Evolutionary conservation across 441 rosid genomes (phyloP), one percentile per base, ranked within the genome.

Genomic region (Aleurites moluccanus): DNA sequence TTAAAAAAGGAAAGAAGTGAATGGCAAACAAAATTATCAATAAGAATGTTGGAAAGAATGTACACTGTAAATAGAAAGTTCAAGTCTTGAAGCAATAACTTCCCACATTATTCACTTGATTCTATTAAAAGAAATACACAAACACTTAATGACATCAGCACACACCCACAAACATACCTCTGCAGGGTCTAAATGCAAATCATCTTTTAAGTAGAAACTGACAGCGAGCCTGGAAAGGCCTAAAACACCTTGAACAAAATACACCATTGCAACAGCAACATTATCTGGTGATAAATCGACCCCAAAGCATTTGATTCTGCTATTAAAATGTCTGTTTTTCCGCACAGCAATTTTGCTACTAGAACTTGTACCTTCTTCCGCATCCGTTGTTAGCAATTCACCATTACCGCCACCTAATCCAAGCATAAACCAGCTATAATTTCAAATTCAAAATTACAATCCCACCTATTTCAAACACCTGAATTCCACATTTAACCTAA

Each of bases 161-260:
- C n/a, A 2, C 20, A 55, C 13, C 28, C 33, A 64, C 18, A 16
- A 28, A 50, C 3, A 38, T 35, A 92, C 99, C 96, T 96, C 99
- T 6, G 99, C 98, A 76, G 99, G 98, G 83, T 96, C 98, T 72
- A 96, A 91, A 86, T 86, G 98, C 84, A 95, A 79, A 80, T 93
- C 97, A 83, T 96, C 98, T 85, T 96, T 96, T 30, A 96, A 72
- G 80, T 93, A 96, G 83, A 92, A 96, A 81, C 86, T 93, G 77
- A 93, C 99, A 64, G 99, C 98, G 6, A 93, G 97, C 77, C 97
- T 87, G 0, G 99, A 78, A 55, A 96, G 97, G 65, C 98, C 96
- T 81, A 96, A 84, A 80, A 96, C 99, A 76, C 99, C 99, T 87
- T 93, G 98, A 80, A 96, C 99, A 83, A 96, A 93, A 79, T 96